Conservation (phyloP, 208 protist genomes). For the Leishmania turanica region DNA sequence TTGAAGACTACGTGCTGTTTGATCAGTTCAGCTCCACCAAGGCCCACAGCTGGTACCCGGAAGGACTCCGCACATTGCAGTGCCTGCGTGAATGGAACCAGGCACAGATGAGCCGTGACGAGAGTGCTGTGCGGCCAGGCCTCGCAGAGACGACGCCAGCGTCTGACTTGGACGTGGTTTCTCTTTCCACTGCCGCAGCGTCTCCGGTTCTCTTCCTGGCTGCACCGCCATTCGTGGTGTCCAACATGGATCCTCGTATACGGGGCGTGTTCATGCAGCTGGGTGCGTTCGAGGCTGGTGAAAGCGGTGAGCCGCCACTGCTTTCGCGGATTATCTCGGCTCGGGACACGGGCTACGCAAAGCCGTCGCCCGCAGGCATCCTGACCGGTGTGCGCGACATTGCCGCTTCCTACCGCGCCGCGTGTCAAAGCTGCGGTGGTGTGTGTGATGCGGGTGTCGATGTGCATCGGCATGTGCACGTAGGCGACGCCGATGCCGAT, state of each 20-base stretch:
- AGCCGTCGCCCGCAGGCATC: constrained; percentile 68
- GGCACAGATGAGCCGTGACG: constrained; percentile 5
- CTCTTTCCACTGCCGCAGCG: neutral
- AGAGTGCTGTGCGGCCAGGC: neutral
- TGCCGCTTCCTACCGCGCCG: constrained; percentile 7
- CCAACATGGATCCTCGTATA: constrained; percentile 52
- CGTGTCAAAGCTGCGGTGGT: constrained; percentile 3
- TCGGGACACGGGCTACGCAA: constrained; percentile 46
- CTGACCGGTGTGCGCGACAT: constrained; percentile 24
- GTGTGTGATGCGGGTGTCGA: neutral
- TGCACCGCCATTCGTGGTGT: constrained; percentile 44
- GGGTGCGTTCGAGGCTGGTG: constrained; percentile 19
- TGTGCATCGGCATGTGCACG: constrained; percentile 52
- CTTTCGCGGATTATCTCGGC: constrained; percentile 48
- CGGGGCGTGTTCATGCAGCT: constrained; percentile 38
- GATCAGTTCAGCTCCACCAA: constrained; percentile 46
- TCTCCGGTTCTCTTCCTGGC: constrained; percentile 28
- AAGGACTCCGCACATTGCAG: constrained; percentile 47
- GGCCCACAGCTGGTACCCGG: constrained; percentile 58
- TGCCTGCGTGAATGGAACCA: constrained; percentile 43
- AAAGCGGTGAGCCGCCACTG: constrained; percentile 27
- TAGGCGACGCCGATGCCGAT: constrained; percentile 69
- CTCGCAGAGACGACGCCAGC: neutral
- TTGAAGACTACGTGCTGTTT: constrained; percentile 35
- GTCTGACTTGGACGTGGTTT: neutral